Evolutionary conservation across 1,139 yeast genomes (phyloP), one percentile per base, ranked within the genome.

Genomic region (Zygosaccharomyces pseudobailii): DNA sequence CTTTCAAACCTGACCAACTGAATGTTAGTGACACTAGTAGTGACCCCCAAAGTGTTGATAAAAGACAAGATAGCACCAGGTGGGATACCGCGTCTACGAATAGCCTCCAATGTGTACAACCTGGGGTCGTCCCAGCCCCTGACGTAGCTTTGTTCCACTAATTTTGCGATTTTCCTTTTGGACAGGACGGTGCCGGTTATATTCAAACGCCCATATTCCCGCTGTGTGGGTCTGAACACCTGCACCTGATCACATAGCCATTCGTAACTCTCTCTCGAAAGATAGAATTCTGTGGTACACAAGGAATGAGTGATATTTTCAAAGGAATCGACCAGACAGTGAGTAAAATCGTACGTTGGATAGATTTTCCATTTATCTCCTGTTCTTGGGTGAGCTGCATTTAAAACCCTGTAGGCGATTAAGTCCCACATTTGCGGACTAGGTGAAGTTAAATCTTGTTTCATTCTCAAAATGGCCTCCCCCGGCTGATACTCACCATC

Each of bases 391-490:
- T 94, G 98, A 25, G 88, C 80, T 22, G 96, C 90, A 59, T 90
- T 76, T 59, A 94, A 75, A 6, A 94, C 96, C 68, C 99, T 81
- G 72, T 94, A 94, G n/a, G 98, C 98, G 51, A 92, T 95, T 58
- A 92, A 78, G 69, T 94, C 99, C 98, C 99, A 94, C 98, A 94
- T 94, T 72, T 92, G 98, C 20, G 98, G 98, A 57, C 88, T 87
- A 55, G 96, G 95, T 33, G 94, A 86, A n/a, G 70, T 67, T 55
- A 92, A 73, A 66, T 92, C 96, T 74, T 88, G 97, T 68, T 92
- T 92, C 98, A 94, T 92, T 72, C 99, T 83, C 64, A 94, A 75
- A 4, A 90, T 88, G 27, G 96, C 97, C 66, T 87, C 88, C 55
- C 97, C 97, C 36, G 89, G 89, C 56, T 78, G 76, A 70, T 86